These are phyloP conservation scores for Leccinum ambiguum DNA, from an alignment of 1,284 basidiomycete genomes.

Conservation along the genomic window DNA sequence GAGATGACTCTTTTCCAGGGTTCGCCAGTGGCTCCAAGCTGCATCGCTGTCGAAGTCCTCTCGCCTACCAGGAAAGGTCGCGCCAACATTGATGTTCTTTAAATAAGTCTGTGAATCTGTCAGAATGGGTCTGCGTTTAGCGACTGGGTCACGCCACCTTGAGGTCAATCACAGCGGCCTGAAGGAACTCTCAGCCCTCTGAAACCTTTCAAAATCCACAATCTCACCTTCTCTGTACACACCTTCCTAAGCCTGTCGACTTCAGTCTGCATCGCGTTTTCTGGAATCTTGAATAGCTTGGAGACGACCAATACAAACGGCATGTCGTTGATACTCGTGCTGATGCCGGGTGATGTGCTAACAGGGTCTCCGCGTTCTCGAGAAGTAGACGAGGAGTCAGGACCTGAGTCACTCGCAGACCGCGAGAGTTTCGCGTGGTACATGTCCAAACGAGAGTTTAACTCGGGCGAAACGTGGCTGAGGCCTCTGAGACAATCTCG, in stretches of 20 bases:
- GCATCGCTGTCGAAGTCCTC: conserved; percentile 84
- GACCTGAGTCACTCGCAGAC: conserved; percentile 61
- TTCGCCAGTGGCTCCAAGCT: conserved; percentile 84
- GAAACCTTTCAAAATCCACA: conserved; percentile 2
- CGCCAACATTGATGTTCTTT: conserved; percentile 87
- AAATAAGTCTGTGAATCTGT: conserved; percentile 63
- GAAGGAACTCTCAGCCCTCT: conserved; percentile 20
- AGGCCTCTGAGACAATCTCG: conserved; percentile 74
- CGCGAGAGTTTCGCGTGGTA: conserved; percentile 81
- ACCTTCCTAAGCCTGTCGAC: conserved; percentile 65
- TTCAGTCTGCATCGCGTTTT: conserved; percentile 70
- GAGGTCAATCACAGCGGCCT: conserved; percentile 83
- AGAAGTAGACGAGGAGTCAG: conserved; percentile 61
- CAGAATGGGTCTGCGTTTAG: neutral
- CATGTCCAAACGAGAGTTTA: conserved; percentile 77
- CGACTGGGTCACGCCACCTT: conserved; percentile 51
- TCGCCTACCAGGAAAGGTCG: conserved; percentile 80
- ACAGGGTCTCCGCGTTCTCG: conserved; percentile 54
- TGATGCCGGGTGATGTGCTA: conserved; percentile 42
- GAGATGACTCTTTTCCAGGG: conserved; percentile 80
- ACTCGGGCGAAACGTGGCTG: conserved; percentile 80
- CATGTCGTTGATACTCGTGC: conserved; percentile 68
- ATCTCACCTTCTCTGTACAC: conserved; percentile 78
- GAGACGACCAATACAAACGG: conserved; percentile 71
- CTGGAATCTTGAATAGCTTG: conserved; percentile 72